These are phyloP conservation scores for Neocatenulostroma microsporum DNA, from an alignment of 2,329 filamentous ascomycete genomes.

Conservation along the genomic window DNA sequence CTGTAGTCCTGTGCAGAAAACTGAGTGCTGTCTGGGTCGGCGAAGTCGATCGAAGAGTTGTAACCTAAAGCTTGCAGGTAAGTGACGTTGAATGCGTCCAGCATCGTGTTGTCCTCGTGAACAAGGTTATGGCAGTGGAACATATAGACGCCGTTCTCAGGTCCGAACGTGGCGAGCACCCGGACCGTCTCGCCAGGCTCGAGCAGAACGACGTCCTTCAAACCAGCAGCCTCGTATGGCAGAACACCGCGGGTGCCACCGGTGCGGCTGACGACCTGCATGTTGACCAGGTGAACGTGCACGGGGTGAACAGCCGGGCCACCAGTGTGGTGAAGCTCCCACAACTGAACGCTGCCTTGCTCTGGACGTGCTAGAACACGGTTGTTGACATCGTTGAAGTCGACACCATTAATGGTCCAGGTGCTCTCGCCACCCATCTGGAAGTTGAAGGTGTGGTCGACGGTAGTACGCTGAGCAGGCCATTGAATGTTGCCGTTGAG, in stretches of 20 bases:
- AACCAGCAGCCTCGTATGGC: slow-evolving; percentile 48
- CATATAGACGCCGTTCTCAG: slow-evolving; percentile 46
- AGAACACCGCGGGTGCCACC: slow-evolving; percentile 39
- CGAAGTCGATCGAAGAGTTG: slow-evolving; percentile 10
- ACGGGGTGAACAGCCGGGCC: slow-evolving; percentile 48
- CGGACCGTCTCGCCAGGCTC: slow-evolving; percentile 44
- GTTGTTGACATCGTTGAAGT: slow-evolving; percentile 40
- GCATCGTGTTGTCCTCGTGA: slow-evolving; percentile 40
- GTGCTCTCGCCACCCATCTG: slow-evolving; percentile 32
- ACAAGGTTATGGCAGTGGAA: slow-evolving; percentile 37
- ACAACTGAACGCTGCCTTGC: slow-evolving; percentile 43
- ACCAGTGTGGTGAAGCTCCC: slow-evolving; percentile 44
- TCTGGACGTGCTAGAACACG: slow-evolving; percentile 44
- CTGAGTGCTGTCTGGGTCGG: slow-evolving; percentile 18
- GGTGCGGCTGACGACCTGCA: slow-evolving; percentile 45
- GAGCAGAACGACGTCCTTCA: slow-evolving; percentile 54
- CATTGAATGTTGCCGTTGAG: slow-evolving; percentile 22
- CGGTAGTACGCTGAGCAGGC: slow-evolving; percentile 29
- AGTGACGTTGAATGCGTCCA: slow-evolving; percentile 39
- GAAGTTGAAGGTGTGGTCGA: slow-evolving; percentile 43
- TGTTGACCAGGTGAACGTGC: slow-evolving; percentile 54
- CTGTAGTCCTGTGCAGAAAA: slow-evolving; percentile 23
- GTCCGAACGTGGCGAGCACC: slow-evolving; percentile 46
- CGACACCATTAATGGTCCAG: slow-evolving; percentile 48
- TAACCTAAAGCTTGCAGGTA: slow-evolving; percentile 28